Conservation (phyloP, 192 early-diverging fungal species). For the Umbelopsis sp. region DNA sequence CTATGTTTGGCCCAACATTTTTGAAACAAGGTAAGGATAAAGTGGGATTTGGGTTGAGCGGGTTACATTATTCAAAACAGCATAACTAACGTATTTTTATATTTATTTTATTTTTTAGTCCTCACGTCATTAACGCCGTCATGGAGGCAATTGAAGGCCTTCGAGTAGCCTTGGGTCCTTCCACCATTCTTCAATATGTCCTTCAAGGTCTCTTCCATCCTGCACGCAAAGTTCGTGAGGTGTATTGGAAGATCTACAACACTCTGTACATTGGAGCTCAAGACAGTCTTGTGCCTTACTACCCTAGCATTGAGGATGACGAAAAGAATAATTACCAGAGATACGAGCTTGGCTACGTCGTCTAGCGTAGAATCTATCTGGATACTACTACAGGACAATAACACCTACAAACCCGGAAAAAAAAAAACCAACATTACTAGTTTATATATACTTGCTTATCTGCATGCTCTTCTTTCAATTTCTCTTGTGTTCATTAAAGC, state of each 20-base stretch:
- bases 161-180: slow-evolving; percentile 87
- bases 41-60: background rate
- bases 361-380: slow-evolving; percentile 35
- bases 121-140: slow-evolving; percentile 98
- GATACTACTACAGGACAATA: background rate
- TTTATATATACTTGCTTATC: background rate
- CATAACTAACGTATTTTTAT: background rate
- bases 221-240: slow-evolving; percentile 89
- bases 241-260: slow-evolving; percentile 99
- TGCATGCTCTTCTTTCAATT: background rate
- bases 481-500: background rate
- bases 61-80: too few relatives aligned
- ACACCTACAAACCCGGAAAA: background rate
- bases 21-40: slow-evolving; percentile 66
- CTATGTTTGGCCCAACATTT: slow-evolving; percentile 98
- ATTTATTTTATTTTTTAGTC: slow-evolving; percentile 41
- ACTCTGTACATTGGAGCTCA: slow-evolving; percentile 90
- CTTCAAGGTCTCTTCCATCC: slow-evolving; percentile 98
- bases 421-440: background rate
- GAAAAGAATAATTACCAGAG: slow-evolving; percentile 75
- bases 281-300: slow-evolving; percentile 89
- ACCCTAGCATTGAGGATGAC: slow-evolving; percentile 88
- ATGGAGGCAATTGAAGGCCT: slow-evolving; percentile 96
- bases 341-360: slow-evolving; percentile 79
- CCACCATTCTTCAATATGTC: slow-evolving; percentile 81